Conservation (phyloP, 257 asterid species). For the Solanum piurae region DNA sequence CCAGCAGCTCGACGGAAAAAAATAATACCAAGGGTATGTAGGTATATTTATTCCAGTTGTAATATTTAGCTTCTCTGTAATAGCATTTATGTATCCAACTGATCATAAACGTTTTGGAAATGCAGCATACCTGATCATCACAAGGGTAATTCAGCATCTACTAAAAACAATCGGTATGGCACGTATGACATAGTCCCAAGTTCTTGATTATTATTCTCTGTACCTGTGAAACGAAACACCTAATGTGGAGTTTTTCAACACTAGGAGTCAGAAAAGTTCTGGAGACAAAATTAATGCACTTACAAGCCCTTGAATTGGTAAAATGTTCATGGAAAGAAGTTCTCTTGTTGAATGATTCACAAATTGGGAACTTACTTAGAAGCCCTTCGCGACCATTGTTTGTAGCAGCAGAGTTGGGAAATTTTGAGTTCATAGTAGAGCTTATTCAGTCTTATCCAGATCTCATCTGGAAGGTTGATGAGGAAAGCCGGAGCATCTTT, state of each 20-base stretch:
- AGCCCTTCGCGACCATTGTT: constrained; percentile 18
- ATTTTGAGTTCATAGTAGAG: constrained; percentile 16
- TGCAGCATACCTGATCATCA: constrained; percentile 4
- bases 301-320: constrained; percentile 13
- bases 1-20: background rate
- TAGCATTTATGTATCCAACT: background rate
- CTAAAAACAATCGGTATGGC: background rate
- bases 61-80: background rate
- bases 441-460: constrained; percentile 24
- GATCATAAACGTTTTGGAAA: background rate
- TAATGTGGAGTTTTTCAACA: background rate
- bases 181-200: background rate
- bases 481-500: constrained; percentile 22
- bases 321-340: constrained; percentile 13
- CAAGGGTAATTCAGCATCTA: background rate
- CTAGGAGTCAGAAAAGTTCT: constrained; percentile 8
- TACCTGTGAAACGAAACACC: background rate
- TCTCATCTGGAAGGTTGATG: constrained; percentile 27
- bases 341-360: constrained; percentile 11
- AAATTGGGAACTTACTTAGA: constrained; percentile 13
- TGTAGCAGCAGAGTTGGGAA: constrained; percentile 24
- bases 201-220: background rate
- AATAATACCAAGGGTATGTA: background rate
- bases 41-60: background rate
- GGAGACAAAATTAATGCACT: constrained; percentile 12